Evolutionary conservation across 1,284 basidiomycete genomes (phyloP).

Genomic region (Irpex sp.): DNA sequence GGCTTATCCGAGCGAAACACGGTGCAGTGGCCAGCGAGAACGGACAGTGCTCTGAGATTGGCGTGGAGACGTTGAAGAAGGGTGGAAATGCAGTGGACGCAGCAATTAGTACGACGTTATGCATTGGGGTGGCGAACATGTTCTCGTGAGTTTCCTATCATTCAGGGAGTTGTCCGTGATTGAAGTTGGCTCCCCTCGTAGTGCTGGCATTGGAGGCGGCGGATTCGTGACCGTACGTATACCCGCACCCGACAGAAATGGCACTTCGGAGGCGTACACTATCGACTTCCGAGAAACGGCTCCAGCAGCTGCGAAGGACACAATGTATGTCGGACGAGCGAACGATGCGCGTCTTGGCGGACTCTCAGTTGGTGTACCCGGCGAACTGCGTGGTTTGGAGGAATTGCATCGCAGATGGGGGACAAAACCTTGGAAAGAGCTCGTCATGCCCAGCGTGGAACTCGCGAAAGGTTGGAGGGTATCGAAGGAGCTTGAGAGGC

Average conservation of each 20-base stretch:
- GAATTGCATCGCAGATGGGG: slow-evolving; percentile 81
- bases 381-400: slow-evolving; percentile 80
- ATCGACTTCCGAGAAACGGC: slow-evolving; percentile 90
- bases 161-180: neutral
- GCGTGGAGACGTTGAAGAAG: slow-evolving; percentile 67
- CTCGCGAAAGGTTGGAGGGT: slow-evolving; percentile 79
- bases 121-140: slow-evolving; percentile 84
- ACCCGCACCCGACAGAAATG: slow-evolving; percentile 42
- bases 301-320: slow-evolving; percentile 62
- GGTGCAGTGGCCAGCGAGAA: slow-evolving; percentile 90
- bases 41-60: slow-evolving; percentile 76
- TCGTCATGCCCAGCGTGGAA: slow-evolving; percentile 72
- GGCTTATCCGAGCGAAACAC: slow-evolving; percentile 63
- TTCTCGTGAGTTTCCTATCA: slow-evolving; percentile 58
- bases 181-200: neutral
- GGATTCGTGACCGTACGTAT: slow-evolving; percentile 89
- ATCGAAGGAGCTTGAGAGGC: slow-evolving; percentile 63
- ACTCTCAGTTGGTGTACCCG: slow-evolving; percentile 78
- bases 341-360: slow-evolving; percentile 65
- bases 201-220: slow-evolving; percentile 85
- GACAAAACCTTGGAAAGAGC: slow-evolving; percentile 65
- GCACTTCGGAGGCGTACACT: slow-evolving; percentile 57
- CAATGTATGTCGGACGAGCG: slow-evolving; percentile 67
- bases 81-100: slow-evolving; percentile 93
- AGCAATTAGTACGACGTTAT: slow-evolving; percentile 75